phyloP scores from a whole-genome alignment of 805 yeast genomes.

The Candida verbasci region DNA sequence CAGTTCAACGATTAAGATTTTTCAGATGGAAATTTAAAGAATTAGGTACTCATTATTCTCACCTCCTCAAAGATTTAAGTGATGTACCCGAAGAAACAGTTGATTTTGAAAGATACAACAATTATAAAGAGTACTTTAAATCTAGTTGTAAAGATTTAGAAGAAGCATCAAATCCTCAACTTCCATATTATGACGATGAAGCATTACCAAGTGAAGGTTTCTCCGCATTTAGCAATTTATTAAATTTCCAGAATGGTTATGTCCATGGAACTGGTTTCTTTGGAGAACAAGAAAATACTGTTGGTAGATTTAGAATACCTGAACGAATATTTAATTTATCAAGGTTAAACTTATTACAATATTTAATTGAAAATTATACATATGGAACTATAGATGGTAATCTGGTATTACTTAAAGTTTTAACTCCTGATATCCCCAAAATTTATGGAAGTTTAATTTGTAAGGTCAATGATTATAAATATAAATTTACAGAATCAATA shows the following conservation, averaged over 20 bases:
- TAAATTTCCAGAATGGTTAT: not conserved
- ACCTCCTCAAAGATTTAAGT: not conserved
- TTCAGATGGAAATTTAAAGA: slow-evolving; percentile 7
- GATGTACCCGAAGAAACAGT: not conserved
- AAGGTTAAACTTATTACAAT: not conserved
- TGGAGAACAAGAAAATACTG: not conserved
- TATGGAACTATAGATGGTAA: not conserved
- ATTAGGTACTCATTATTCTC: not conserved
- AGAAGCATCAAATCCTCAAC: not conserved
- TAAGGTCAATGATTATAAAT: not conserved
- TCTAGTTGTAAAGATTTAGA: not conserved
- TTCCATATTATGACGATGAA: slow-evolving; percentile 7
- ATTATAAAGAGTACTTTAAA: not conserved
- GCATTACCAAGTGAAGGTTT: slow-evolving; percentile 2
- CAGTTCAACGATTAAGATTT: slow-evolving; percentile 2
- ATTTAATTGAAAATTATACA: not conserved
- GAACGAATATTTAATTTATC: not conserved
- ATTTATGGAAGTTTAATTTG: not conserved
- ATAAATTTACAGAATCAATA: slow-evolving; percentile 1
- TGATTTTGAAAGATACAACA: not conserved
- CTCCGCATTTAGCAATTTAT: not conserved
- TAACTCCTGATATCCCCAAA: not conserved
- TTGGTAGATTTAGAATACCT: slow-evolving; percentile 2
- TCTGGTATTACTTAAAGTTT: not conserved
- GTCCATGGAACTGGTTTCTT: not conserved